These are phyloP conservation scores for Colletotrichum sp. DNA, from an alignment of 2,329 filamentous ascomycete species.

Conservation along the genomic window DNA sequence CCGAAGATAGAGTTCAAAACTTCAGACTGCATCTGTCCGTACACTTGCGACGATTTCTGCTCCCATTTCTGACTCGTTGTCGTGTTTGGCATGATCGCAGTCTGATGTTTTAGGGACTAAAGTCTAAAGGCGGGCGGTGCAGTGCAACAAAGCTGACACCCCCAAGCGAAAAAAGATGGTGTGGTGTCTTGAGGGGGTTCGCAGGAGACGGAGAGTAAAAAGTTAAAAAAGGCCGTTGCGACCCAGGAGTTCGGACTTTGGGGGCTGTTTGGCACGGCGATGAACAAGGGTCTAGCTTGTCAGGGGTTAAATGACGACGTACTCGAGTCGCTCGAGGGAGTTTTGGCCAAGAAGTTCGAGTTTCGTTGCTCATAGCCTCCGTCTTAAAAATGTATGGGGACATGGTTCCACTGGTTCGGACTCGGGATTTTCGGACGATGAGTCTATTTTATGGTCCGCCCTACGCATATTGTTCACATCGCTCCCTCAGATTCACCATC, in stretches of 20 bases:
- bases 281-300: not conserved
- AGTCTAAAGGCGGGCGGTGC: not conserved
- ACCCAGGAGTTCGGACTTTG: not conserved
- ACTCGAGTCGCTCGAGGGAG: not conserved
- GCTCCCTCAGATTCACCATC: not conserved
- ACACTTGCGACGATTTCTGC: slow-evolving; percentile 5
- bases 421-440: not conserved
- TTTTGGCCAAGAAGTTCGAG: slow-evolving; percentile 14
- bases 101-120: not conserved
- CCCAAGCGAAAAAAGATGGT: not conserved
- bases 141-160: slow-evolving; percentile 1
- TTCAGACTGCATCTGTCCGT: slow-evolving; percentile 7
- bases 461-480: not conserved
- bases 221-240: not conserved
- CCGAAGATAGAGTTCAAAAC: slow-evolving; percentile 5
- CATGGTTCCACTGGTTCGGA: slow-evolving; percentile 1
- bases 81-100: not conserved
- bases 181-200: not conserved
- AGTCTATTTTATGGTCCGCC: not conserved
- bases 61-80: not conserved
- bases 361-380: not conserved
- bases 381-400: slow-evolving; percentile 1
- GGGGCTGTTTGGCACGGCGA: not conserved
- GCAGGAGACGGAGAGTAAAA: not conserved
- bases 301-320: not conserved